A percentile compares a stretch with the other conserved stretches of the same genome.
These are phyloP conservation scores for Choanephora cucurbitarum DNA, from an alignment of 371 early-diverging fungal species.

Conservation along the genomic window DNA sequence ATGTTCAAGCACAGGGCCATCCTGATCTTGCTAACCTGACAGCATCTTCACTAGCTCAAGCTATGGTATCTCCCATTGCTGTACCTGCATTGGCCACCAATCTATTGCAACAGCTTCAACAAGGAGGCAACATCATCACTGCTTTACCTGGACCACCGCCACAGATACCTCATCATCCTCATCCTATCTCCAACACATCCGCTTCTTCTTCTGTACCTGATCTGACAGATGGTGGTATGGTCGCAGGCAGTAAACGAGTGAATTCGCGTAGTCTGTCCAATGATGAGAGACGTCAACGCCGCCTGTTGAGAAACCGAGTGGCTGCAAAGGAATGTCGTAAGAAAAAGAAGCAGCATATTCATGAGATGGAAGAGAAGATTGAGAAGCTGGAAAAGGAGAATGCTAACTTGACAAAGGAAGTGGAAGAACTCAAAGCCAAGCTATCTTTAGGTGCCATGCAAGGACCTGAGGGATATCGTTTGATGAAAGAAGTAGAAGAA, in stretches of 20 bases:
- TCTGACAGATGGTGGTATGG: slow-evolving; percentile 13
- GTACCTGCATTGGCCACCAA: slow-evolving; percentile 37
- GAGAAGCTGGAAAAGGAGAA: slow-evolving; percentile 69
- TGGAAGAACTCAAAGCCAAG: slow-evolving; percentile 68
- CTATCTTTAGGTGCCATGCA: slow-evolving; percentile 64
- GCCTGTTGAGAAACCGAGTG: slow-evolving; percentile 72
- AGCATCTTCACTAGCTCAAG: slow-evolving; percentile 53
- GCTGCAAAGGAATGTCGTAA: slow-evolving; percentile 86
- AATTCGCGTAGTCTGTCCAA: slow-evolving; percentile 52
- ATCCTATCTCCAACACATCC: neutral
- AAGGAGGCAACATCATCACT: slow-evolving; percentile 48
- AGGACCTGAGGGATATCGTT: slow-evolving; percentile 54
- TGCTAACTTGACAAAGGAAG: slow-evolving; percentile 56
- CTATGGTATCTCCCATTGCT: slow-evolving; percentile 54
- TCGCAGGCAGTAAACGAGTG: slow-evolving; percentile 29
- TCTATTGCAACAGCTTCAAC: slow-evolving; percentile 39
- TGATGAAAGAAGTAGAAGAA: slow-evolving; percentile 69
- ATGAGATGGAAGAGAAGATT: slow-evolving; percentile 71
- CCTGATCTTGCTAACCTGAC: slow-evolving; percentile 43
- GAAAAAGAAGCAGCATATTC: slow-evolving; percentile 80
- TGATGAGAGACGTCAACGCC: slow-evolving; percentile 77
- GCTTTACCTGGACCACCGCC: slow-evolving; percentile 49
- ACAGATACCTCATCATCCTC: slow-evolving; percentile 16
- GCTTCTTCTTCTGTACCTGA: slow-evolving; percentile 2
- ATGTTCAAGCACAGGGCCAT: slow-evolving; percentile 48